Conservation (phyloP, 2,329 filamentous ascomycete genomes). For the Aspergillus japonicus region DNA sequence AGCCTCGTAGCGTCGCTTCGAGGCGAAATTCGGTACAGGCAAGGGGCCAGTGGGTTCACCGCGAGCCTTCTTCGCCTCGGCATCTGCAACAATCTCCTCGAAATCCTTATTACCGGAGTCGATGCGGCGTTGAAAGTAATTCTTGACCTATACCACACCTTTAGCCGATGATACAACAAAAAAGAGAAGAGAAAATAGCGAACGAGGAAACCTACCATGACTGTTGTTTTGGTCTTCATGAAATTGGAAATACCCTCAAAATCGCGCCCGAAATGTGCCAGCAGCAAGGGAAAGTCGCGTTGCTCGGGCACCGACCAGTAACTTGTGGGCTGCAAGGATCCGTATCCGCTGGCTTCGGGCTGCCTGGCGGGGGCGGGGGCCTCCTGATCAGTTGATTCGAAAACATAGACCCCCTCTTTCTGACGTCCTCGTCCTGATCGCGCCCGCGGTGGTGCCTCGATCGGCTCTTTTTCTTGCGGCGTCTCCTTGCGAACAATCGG, state of each 20-base stretch:
- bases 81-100: conserved; percentile 42
- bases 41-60: conserved; percentile 46
- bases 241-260: conserved; percentile 50
- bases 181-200: neutral
- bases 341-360: conserved; percentile 33
- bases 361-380: conserved; percentile 21
- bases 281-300: conserved; percentile 46
- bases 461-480: conserved; percentile 25
- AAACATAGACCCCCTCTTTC: conserved; percentile 37
- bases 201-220: conserved; percentile 44
- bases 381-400: conserved; percentile 36
- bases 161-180: neutral
- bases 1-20: conserved; percentile 50
- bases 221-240: conserved; percentile 54
- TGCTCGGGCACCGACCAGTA: conserved; percentile 55
- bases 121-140: conserved; percentile 48
- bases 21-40: conserved; percentile 44
- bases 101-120: conserved; percentile 46
- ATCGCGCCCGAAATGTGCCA: conserved; percentile 49
- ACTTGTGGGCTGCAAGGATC: conserved; percentile 46
- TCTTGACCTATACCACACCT: conserved; percentile 44
- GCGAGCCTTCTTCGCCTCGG: conserved; percentile 46
- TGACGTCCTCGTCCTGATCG: conserved; percentile 31
- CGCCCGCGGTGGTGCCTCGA: conserved; percentile 24
- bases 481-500: conserved; percentile 28